Evolutionary conservation across 225 moss, liverwort and hornwort species (phyloP).

Genomic region (Takakia lepidozioides): DNA sequence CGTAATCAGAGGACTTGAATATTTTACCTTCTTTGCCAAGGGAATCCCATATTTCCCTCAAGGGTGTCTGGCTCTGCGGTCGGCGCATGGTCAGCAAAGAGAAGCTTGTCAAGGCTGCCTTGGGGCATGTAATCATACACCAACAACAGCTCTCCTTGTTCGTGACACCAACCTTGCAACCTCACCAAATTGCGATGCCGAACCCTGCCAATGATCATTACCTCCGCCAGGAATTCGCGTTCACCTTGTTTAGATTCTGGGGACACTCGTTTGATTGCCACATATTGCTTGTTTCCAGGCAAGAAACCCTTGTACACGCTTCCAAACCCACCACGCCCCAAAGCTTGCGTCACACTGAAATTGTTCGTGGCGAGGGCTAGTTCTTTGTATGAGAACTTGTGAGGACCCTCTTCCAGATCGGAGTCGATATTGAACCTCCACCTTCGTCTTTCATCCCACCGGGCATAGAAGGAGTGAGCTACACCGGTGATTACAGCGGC

Average conservation of each 20-base stretch:
- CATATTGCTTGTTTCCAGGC: not conserved
- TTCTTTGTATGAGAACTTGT: not conserved
- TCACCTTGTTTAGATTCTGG: not conserved
- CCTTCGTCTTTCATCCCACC: slow-evolving; percentile 2
- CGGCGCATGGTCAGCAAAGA: slow-evolving; percentile 5
- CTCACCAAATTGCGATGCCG: slow-evolving; percentile 28
- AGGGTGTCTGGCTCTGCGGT: too few relatives aligned
- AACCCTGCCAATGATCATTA: slow-evolving; percentile 6
- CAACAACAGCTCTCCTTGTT: slow-evolving; percentile 6
- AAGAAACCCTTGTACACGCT: not conserved
- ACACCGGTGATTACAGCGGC: not conserved
- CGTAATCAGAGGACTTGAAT: too few relatives aligned
- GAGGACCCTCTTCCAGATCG: not conserved
- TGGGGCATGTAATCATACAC: slow-evolving; percentile 59
- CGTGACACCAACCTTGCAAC: slow-evolving; percentile 35
- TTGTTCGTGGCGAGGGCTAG: not conserved
- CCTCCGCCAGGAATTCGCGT: slow-evolving; percentile 7
- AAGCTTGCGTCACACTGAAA: too few relatives aligned
- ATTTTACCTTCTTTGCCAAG: too few relatives aligned
- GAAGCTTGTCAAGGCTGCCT: slow-evolving; percentile 13
- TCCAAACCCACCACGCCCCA: too few relatives aligned
- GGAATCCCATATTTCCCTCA: too few relatives aligned
- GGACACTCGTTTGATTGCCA: not conserved
- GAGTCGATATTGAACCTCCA: not conserved
- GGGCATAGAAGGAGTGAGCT: slow-evolving; percentile 1